These are phyloP conservation scores for Pseudocercospora macadamiae DNA, from an alignment of 2,329 filamentous ascomycete species.

Conservation along the genomic window DNA sequence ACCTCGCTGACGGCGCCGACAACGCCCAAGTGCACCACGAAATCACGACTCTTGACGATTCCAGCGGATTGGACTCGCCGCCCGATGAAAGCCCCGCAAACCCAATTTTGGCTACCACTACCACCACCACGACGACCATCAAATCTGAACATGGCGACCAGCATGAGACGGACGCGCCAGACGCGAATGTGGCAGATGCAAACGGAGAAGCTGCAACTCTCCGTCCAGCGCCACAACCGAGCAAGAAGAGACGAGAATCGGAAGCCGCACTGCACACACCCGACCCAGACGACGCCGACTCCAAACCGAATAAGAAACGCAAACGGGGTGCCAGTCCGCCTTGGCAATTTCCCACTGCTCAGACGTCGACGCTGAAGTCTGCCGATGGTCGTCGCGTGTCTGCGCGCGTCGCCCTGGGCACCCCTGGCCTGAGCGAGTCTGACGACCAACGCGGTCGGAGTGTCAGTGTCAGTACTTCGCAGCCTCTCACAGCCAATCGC, in stretches of 20 bases:
- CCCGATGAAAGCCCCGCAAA: conserved; percentile 1
- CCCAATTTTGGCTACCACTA: conserved; percentile 10
- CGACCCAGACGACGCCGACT: conserved; percentile 9
- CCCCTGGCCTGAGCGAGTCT: conserved; percentile 28
- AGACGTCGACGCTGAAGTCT: conserved; percentile 36
- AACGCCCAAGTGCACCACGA: conserved; percentile 1
- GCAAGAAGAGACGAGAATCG: conserved; percentile 34
- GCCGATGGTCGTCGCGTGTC: conserved; percentile 39
- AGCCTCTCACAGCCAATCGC: conserved; percentile 30
- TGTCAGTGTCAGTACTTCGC: conserved; percentile 26
- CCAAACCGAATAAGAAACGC: conserved; percentile 61
- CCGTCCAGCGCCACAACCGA: conserved; percentile 32
- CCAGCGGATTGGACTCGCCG: conserved; percentile 1
- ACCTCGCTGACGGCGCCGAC: conserved; percentile 1
- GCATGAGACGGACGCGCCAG: not conserved
- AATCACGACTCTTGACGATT: conserved; percentile 1
- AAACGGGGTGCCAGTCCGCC: conserved; percentile 46
- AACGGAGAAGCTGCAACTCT: conserved; percentile 23
- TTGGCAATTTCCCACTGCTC: conserved; percentile 38
- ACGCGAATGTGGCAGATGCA: conserved; percentile 6
- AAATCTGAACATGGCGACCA: conserved; percentile 13
- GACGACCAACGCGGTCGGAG: conserved; percentile 30
- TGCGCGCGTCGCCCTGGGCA: conserved; percentile 34
- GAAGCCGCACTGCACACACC: conserved; percentile 27
- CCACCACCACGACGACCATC: conserved; percentile 11